Evolutionary conservation across 345 rosid genomes (phyloP).

Genomic region (Eucalyptus pumila): DNA sequence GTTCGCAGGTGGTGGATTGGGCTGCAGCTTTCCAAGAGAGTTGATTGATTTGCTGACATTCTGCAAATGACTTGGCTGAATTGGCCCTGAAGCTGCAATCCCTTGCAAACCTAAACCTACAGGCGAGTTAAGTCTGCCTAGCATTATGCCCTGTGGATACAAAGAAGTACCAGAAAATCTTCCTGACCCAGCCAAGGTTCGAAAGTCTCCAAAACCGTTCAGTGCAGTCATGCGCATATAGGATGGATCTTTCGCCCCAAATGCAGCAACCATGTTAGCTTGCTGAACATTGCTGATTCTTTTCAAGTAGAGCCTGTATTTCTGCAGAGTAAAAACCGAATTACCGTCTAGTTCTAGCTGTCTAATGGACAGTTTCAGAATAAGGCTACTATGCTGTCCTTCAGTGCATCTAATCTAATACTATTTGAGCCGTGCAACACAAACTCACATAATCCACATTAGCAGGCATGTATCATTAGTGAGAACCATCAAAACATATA

Average conservation of each 20-base stretch:
- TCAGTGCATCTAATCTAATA: neutral
- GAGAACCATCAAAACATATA: neutral
- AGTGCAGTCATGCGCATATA: conserved; percentile 26
- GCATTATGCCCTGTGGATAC: conserved; percentile 31
- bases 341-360: neutral
- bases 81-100: conserved; percentile 34
- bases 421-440: neutral
- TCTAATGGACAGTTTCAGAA: neutral
- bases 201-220: conserved; percentile 49
- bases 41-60: conserved; percentile 18
- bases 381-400: neutral
- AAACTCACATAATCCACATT: neutral
- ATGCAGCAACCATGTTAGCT: conserved; percentile 39
- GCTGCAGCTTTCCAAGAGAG: conserved; percentile 34
- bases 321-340: conserved; percentile 26
- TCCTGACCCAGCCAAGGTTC: conserved; percentile 31
- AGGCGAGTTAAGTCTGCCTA: conserved; percentile 48
- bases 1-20: conserved; percentile 15
- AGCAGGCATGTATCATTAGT: neutral
- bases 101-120: conserved; percentile 35
- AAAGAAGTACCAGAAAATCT: conserved; percentile 33
- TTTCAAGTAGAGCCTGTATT: conserved; percentile 78
- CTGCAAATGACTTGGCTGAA: conserved; percentile 34
- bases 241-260: conserved; percentile 27
- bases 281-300: conserved; percentile 42